These are phyloP conservation scores for Kwoniella pini DNA, from an alignment of 768 basidiomycete species.

Conservation along the genomic window DNA sequence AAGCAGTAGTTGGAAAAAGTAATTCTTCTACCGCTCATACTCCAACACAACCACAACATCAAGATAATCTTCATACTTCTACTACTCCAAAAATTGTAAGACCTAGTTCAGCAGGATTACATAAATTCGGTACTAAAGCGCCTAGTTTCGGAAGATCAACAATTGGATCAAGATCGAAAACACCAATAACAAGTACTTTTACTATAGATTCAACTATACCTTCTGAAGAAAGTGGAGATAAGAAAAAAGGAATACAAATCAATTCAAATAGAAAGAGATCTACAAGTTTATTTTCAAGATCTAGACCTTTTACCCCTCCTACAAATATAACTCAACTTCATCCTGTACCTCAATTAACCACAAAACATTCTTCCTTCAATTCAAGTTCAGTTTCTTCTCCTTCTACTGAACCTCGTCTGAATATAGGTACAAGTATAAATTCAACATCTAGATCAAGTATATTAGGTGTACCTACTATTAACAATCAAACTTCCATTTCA, in stretches of 20 bases:
- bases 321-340: slow-evolving; percentile 22
- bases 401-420: not conserved
- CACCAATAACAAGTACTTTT: not conserved
- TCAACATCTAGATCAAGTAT: not conserved
- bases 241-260: not conserved
- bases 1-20: slow-evolving; percentile 14
- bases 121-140: slow-evolving; percentile 23
- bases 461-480: not conserved
- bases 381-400: not conserved
- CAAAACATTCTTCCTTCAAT: not conserved
- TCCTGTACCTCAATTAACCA: slow-evolving; percentile 18
- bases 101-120: slow-evolving; percentile 4
- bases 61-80: not conserved
- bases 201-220: not conserved
- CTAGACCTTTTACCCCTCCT: slow-evolving; percentile 34
- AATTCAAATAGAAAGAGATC: slow-evolving; percentile 14
- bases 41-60: not conserved
- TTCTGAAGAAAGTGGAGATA: not conserved
- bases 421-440: not conserved
- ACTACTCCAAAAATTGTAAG: not conserved
- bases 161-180: slow-evolving; percentile 5
- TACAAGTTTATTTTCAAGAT: slow-evolving; percentile 23
- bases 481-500: slow-evolving; percentile 8
- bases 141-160: slow-evolving; percentile 3
- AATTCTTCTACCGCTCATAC: not conserved